Evolutionary conservation across 2,329 filamentous ascomycete species (phyloP).

Genomic region (Diaporthe helianthi): DNA sequence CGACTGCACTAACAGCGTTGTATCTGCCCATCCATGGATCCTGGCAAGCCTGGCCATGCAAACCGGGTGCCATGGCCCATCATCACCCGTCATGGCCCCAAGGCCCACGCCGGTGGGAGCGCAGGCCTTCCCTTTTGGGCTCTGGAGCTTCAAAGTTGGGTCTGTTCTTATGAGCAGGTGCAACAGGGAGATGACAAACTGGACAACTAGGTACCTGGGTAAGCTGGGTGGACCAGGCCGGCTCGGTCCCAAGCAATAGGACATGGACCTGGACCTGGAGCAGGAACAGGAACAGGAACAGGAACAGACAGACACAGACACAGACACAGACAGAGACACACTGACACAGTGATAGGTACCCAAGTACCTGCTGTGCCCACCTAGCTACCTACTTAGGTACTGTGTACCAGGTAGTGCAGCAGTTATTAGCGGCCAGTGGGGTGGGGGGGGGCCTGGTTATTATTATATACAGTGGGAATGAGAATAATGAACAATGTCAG

Average conservation of each 20-base stretch:
- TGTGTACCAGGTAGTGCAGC: not conserved
- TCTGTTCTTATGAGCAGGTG: constrained; percentile 22
- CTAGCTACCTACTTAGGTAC: not conserved
- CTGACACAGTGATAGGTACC: not conserved
- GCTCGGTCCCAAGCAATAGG: not conserved
- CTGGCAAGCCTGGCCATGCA: constrained; percentile 1
- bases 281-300: not conserved
- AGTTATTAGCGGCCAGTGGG: not conserved
- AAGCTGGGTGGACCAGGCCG: not conserved
- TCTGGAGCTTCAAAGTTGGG: constrained; percentile 19
- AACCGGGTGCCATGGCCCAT: constrained; percentile 14
- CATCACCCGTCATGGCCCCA: constrained; percentile 5
- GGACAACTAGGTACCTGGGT: constrained; percentile 8
- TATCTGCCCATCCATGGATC: constrained; percentile 17
- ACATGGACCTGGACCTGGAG: not conserved
- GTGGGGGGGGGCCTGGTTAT: not conserved
- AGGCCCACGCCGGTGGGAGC: constrained; percentile 15
- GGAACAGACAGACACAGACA: not conserved
- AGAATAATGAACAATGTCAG: constrained; percentile 18
- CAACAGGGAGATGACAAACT: constrained; percentile 25
- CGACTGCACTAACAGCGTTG: constrained; percentile 20
- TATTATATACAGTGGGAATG: constrained; percentile 18
- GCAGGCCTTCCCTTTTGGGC: constrained; percentile 15
- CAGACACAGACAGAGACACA: not conserved
- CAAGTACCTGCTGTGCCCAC: not conserved